Evolutionary conservation across 306 rosid species (phyloP), one percentile per base, ranked within the genome.

Genomic region (cucumber (Cucumis sativus)): DNA sequence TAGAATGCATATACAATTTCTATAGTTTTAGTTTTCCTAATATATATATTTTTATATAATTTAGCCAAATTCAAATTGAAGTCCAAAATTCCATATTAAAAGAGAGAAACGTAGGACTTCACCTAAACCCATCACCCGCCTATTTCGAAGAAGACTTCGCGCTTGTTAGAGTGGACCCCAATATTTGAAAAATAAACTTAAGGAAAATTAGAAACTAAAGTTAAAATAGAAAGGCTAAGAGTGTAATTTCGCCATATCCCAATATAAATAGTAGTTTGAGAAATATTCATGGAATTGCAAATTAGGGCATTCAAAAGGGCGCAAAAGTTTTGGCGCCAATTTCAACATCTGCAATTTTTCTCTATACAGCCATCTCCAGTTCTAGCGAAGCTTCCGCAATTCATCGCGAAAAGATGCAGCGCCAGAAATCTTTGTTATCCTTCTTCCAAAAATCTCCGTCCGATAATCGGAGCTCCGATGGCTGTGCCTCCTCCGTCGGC

Each of bases 401-500:
- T 51, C 60, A 49, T 28, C 45, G 76, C 40, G 61, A 72, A 85
- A 84, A 84, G 23, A 93, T 91, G 97, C 92, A 86, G 86, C 96
- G 96, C 79, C 98, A 93, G 82, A 91, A 86, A 80, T 91, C 98
- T 8, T 61, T 93, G 21, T 90, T 93, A 75, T 88, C 96, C 6
- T 93, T 88, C 85, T 91, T 91, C 82, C 88, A 83, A 6, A 93
- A 91, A 76, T 78, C 91, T 76, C 68, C 84, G 58, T 76, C 81
- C 83, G 88, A 61, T 1, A 43, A 82, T 76, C 54, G 80, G 70
- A 81, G 35, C 79, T 83, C 89, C 84, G 80, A 33, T 56, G 61
- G 73, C 45, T 77, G 52, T n/a, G 33, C 58, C 17, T 51, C 23
- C n/a, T 11, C 11, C 40, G 61, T 54, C 33, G 55, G 45, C 41